Conservation (phyloP, 257 asterid genomes). For the Euphrasia confusa region DNA sequence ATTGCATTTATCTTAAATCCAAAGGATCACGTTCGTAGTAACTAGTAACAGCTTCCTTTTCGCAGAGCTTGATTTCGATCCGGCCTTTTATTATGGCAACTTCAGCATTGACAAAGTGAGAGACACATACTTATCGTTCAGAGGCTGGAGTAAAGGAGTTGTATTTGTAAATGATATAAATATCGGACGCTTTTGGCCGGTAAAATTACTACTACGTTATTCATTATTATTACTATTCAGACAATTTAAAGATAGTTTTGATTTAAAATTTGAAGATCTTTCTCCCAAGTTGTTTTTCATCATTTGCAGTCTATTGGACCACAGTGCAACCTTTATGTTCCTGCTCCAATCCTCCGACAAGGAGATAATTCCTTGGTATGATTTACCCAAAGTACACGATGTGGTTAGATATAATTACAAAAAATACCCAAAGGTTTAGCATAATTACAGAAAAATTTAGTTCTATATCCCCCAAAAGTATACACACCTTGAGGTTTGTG, state of each 20-base stretch:
- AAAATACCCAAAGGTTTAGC: too few species aligned
- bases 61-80: constrained; percentile 47
- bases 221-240: neutral
- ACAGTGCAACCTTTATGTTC: constrained; percentile 85
- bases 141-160: constrained; percentile 90
- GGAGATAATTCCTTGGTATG: constrained; percentile 73
- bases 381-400: neutral
- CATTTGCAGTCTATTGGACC: constrained; percentile 75
- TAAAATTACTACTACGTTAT: constrained; percentile 21
- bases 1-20: neutral
- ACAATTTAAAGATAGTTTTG: neutral
- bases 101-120: constrained; percentile 46
- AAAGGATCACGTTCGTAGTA: too few species aligned
- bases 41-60: constrained; percentile 15
- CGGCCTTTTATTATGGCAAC: constrained; percentile 66
- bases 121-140: constrained; percentile 77
- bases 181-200: constrained; percentile 95
- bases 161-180: constrained; percentile 67
- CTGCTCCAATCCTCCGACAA: constrained; percentile 72
- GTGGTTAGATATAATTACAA: too few species aligned
- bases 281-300: neutral
- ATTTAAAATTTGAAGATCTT: constrained; percentile 1
- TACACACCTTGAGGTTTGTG: too few species aligned
- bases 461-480: too few species aligned
- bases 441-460: too few species aligned